A percentile compares a stretch with the other conserved stretches of the same genome.
Evolutionary conservation across 192 early-diverging fungal species (phyloP).

Genomic region (Podila clonocystis): DNA sequence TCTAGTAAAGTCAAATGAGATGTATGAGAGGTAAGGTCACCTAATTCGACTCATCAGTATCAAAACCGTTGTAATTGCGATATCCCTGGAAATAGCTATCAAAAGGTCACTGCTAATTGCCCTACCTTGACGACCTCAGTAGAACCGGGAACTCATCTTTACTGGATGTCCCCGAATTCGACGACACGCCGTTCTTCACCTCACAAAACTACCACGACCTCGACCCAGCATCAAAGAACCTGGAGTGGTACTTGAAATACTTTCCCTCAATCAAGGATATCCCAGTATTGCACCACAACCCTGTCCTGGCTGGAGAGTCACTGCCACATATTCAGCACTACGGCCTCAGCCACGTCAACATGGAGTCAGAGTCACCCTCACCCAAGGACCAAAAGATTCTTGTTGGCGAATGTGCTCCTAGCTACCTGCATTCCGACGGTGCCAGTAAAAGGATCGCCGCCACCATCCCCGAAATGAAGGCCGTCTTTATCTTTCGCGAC

Average conservation of each 20-base stretch:
- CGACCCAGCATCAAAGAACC: slow-evolving; percentile 41
- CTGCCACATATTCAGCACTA: slow-evolving; percentile 50
- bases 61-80: background rate
- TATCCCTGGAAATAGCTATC: background rate
- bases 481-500: slow-evolving; percentile 59
- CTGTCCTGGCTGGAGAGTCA: slow-evolving; percentile 45
- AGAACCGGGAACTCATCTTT: slow-evolving; percentile 41
- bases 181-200: slow-evolving; percentile 45
- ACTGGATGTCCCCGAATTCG: slow-evolving; percentile 28
- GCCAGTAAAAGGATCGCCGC: slow-evolving; percentile 56
- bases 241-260: slow-evolving; percentile 50
- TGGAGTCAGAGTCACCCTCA: slow-evolving; percentile 21
- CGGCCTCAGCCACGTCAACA: slow-evolving; percentile 46
- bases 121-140: background rate
- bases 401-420: slow-evolving; percentile 45
- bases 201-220: slow-evolving; percentile 46
- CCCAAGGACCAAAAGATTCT: slow-evolving; percentile 45
- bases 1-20: slow-evolving; percentile 46
- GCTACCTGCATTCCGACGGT: slow-evolving; percentile 45
- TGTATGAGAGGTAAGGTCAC: slow-evolving; percentile 39
- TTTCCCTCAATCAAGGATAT: slow-evolving; percentile 54
- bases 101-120: background rate
- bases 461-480: slow-evolving; percentile 60
- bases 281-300: slow-evolving; percentile 32
- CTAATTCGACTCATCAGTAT: background rate